Evolutionary conservation across 2,329 filamentous ascomycete species (phyloP), one percentile per base, ranked within the genome.

Genomic region (Sarocladium strictum): DNA sequence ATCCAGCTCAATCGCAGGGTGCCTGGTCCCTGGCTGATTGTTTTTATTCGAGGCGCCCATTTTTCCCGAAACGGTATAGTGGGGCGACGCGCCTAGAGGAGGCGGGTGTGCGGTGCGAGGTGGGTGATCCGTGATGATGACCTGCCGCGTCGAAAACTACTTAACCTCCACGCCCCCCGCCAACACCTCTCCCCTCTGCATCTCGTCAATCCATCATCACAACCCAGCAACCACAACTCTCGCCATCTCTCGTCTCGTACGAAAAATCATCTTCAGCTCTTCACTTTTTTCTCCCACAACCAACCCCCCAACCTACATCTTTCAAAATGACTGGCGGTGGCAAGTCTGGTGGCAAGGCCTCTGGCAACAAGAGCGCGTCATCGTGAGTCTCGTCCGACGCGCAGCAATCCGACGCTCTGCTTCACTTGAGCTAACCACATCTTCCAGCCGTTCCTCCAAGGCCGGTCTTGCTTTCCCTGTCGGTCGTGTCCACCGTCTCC

Each of bases 321-420:
- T 68, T 83, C 87, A 97, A 90, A 89, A 99, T 99, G 94, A 96
- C 94, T 90, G 93, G 93, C 85, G 93, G 93, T 78, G 94, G 94
- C 78, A 99, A 99, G 81, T 97, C 93, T 80, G 94, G 94, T 78
- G 94, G 94, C 86, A 97, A 97, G 88, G 92, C 93, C 82, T 93
- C 89, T 80, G 91, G 92, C 81, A 87, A 89, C 81, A 99, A 99
- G 90, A 96, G 89, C 83, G 89, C 94, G 71, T 94, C 97, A 84
- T 97, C 92, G 94, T 97, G 80, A 86, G 92, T 88, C 59, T 54
- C n/a, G 5, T n/a, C 5, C 35, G 15, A 15, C 32, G 9, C 32
- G 15, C 15, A 9, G 32, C 32, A 33, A 9, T 15, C 9, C 32
- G 32, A 33, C 15, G 32, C 35, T 38, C n/a, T 15, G n/a, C n/a